Evolutionary conservation across 2,329 filamentous ascomycete genomes (phyloP).

Genomic region (Onygena corvina): DNA sequence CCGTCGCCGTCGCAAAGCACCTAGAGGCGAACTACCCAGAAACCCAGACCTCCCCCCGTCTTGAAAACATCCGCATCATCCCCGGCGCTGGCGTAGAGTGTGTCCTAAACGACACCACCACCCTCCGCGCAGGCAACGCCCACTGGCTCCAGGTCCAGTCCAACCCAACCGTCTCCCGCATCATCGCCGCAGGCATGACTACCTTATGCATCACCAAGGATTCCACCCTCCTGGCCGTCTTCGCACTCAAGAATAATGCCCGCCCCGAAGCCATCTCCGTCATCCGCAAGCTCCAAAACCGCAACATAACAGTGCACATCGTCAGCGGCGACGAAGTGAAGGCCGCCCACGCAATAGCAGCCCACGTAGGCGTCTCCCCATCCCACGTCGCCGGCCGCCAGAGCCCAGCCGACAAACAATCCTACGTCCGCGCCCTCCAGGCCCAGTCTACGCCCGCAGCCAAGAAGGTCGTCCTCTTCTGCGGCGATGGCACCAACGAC

Average conservation of each 20-base stretch:
- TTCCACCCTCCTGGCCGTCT: constrained; percentile 34
- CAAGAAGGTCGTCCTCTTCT: constrained; percentile 50
- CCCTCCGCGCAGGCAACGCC: constrained; percentile 23
- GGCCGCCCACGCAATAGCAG: constrained; percentile 40
- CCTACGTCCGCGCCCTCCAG: constrained; percentile 37
- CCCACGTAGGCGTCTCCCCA: constrained; percentile 29
- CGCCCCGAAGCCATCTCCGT: constrained; percentile 42
- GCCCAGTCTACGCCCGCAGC: not conserved
- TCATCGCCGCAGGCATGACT: constrained; percentile 35
- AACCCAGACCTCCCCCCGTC: constrained; percentile 7
- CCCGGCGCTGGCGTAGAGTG: constrained; percentile 24
- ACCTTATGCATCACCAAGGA: constrained; percentile 48
- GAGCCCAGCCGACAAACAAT: constrained; percentile 44
- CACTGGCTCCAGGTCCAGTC: constrained; percentile 28
- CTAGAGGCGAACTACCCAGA: constrained; percentile 21
- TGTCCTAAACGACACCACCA: constrained; percentile 10
- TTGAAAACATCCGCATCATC: constrained; percentile 18
- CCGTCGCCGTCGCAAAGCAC: constrained; percentile 36
- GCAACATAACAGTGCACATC: constrained; percentile 42
- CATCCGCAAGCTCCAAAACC: constrained; percentile 39
- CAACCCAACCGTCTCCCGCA: constrained; percentile 21
- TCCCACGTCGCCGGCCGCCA: constrained; percentile 35
- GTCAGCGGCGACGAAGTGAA: constrained; percentile 45
- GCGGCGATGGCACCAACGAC: constrained; percentile 71
- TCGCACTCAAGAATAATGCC: constrained; percentile 39